A percentile compares a stretch with the other conserved stretches of the same genome.
phyloP scores from a whole-genome alignment of 306 rosid genomes.

The Acacia confusa region DNA sequence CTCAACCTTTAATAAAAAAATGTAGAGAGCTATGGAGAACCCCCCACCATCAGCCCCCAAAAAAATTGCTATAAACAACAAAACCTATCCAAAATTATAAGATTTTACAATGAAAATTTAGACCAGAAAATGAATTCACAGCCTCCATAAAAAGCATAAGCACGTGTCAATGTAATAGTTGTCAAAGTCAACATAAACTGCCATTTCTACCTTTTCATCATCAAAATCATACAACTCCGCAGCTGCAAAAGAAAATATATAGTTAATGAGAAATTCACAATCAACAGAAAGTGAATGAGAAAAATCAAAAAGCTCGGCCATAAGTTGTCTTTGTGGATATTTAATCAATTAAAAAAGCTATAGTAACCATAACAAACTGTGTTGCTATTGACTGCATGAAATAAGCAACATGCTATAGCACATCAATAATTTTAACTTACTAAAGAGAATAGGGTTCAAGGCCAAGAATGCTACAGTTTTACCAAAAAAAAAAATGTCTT shows the following conservation, averaged over 20 bases:
- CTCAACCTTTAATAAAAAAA: background rate
- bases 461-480: conserved; percentile 12
- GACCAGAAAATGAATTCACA: background rate
- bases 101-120: background rate
- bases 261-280: conserved; percentile 22
- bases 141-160: background rate
- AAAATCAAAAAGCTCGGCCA: background rate
- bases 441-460: conserved; percentile 1
- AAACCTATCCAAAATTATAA: background rate
- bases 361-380: background rate
- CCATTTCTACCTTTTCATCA: conserved; percentile 74
- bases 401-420: background rate
- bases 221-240: conserved; percentile 97
- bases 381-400: background rate
- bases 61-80: background rate
- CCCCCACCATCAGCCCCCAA: background rate
- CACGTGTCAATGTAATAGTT: background rate
- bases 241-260: conserved; percentile 56
- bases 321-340: background rate
- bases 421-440: background rate
- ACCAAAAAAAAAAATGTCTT: background rate
- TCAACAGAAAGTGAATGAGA: background rate
- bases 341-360: background rate
- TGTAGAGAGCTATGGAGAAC: background rate
- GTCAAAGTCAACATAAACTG: conserved; percentile 11